Percentiles rank a stretch among this genome's conserved stretches.
Conservation (phyloP, 2,329 filamentous ascomycete species). For the Aspergillus novofumigatus region DNA sequence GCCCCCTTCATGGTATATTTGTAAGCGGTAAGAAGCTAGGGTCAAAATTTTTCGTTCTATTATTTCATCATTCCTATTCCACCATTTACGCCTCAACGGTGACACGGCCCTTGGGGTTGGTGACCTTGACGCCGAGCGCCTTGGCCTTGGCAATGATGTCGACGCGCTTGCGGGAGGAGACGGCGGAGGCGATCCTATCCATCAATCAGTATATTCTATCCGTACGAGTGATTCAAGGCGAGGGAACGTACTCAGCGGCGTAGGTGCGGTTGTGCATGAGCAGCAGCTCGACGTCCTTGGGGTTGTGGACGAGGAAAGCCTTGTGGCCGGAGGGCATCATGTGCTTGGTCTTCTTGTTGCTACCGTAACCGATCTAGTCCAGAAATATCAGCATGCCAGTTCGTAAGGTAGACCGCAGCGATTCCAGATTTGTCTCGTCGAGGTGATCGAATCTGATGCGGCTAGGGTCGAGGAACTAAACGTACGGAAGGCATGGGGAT, state of each 20-base stretch:
- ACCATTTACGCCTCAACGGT: slow-evolving; percentile 73
- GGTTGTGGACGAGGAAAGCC: slow-evolving; percentile 98
- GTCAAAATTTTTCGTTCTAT: slow-evolving; percentile 37
- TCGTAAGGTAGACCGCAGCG: no score
- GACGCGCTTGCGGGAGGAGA: slow-evolving; percentile 97
- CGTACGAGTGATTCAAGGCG: no score
- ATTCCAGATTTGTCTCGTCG: neutral
- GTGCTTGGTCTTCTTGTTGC: slow-evolving; percentile 99
- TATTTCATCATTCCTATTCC: slow-evolving; percentile 30
- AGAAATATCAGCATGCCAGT: slow-evolving; percentile 10
- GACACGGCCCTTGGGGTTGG: slow-evolving; percentile 98
- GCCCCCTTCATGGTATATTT: neutral
- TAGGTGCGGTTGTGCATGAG: slow-evolving; percentile 99
- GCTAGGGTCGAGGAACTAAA: slow-evolving; percentile 23
- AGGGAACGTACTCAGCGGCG: slow-evolving; percentile 97
- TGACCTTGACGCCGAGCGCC: slow-evolving; percentile 99
- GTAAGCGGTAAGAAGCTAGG: neutral
- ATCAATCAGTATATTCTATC: neutral
- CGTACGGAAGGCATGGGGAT: slow-evolving; percentile 97
- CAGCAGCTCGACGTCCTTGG: slow-evolving; percentile 91
- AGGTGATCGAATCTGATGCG: neutral
- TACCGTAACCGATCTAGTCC: slow-evolving; percentile 88
- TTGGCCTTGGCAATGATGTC: slow-evolving; percentile 97
- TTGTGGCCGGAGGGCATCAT: slow-evolving; percentile 99
- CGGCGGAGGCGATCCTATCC: slow-evolving; percentile 87